Base-by-base conservation (phyloP, 139 green algal species). In the Choricystis sp. region DNA sequence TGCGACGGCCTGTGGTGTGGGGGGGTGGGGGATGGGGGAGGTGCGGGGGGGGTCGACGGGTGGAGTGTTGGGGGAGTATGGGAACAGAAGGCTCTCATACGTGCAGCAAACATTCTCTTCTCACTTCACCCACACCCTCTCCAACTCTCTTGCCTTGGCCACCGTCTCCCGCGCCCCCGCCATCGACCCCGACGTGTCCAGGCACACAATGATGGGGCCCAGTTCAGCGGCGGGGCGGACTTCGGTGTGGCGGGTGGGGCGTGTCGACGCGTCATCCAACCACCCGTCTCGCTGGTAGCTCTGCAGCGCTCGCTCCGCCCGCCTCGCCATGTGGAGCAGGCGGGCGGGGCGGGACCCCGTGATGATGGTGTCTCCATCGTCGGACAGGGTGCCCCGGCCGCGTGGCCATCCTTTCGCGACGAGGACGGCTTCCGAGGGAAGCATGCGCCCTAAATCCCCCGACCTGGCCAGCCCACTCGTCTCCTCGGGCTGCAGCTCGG, bases 201-300 rank as follows among this genome's bases (percentile, higher is more conserved):
- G 75, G 69, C 89, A 96, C 56, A 92, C 68, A 57, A 96, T 92
- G 78, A 96, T 95, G 48, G 89, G 89, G 0, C 89, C 89, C 65
- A 88, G 74, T 72, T 95, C 88, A 4, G 85, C 86, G 14, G 88
- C 84, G 22, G 89, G 89, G 4, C 89, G 84, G 55, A 94, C 79
- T 73, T 95, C 87, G 66, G 84, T 66, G 24, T 78, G 74, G 20
- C 72, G 72, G 16, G 85, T 90, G 31, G 88, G 63, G 14, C 81
- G 70, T 1, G 80, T 63, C 1, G 87, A 83, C 63, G 85, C 75
- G 56, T 89, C 78, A 22, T 95, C 84, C 58, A 92, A 63, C 88
- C 88, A 95, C 9, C 88, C 87, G 59, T 75, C 77, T 9, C 89
- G 76, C 72, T 96, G 84, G 63, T 96, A 96, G 62, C 75, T 88